Evolutionary conservation across 257 asterid species (phyloP), one percentile per base, ranked within the genome.

Genomic region (Ocimum tenuiflorum): DNA sequence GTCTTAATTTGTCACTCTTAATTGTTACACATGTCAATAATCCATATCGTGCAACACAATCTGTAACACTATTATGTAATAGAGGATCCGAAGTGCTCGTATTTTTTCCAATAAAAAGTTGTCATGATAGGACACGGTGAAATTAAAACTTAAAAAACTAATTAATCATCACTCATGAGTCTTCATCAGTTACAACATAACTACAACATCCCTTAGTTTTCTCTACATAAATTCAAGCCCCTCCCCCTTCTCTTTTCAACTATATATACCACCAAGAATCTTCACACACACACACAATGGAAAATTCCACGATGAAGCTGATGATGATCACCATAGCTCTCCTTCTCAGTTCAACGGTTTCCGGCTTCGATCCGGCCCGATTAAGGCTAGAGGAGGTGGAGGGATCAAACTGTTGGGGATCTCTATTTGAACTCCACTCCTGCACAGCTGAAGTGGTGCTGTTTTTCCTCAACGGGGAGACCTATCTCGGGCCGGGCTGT

Each of bases 401-500:
- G 46, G 84, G 79, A 3, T 54, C 87, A 0, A 60, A 48, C 8
- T 88, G 91, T 58, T 84, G 82, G 91, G 87, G 77, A 2, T 82
- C 95, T 6, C 39, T 88, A 51, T 69, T 74, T 2, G 69, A 87
- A 70, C 85, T 87, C 6, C 86, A 79, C 38, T 81, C 91, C 0
- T 89, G 96, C 73, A 80, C 86, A 0, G 68, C 84, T 0, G 95
- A 89, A 57, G 83, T 89, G 0, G 68, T 89, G 14, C 62, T 89
- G 12, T 89, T 86, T 47, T 89, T 89, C 13, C 70, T 83, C 73
- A 87, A 85, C 27, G 94, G 94, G 1, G 88, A 85, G 75, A 77
- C 91, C 0, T 84, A 84, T 66, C 87, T 86, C 13, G 95, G 92
- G 15, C 81, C 80, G n/a, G 75, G 81, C 33, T 88, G 91, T 33